Percentiles rank a stretch among this genome's conserved stretches.
Conservation (phyloP, 116 monocot species). For the Iris pallida region DNA sequence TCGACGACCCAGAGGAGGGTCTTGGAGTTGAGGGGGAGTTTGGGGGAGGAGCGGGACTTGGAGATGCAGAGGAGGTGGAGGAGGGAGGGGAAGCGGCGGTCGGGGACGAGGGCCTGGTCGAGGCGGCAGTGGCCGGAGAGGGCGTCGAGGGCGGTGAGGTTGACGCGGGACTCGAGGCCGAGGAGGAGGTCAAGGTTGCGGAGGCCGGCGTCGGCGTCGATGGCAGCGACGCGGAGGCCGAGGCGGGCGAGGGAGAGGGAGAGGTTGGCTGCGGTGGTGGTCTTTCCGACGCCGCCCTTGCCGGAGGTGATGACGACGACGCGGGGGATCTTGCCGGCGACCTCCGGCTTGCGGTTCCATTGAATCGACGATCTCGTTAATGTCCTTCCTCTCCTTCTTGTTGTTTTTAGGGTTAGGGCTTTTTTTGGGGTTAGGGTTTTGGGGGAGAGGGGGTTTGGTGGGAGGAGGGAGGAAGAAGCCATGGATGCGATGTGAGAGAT, state of each 20-base stretch:
- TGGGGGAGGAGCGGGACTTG: slow-evolving; percentile 33
- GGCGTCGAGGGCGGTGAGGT: slow-evolving; percentile 83
- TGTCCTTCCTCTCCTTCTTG: not conserved
- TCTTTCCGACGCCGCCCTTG: slow-evolving; percentile 22
- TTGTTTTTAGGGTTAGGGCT: not conserved
- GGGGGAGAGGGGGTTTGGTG: slow-evolving; percentile 3
- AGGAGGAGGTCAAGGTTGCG: slow-evolving; percentile 14
- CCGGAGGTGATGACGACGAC: slow-evolving; percentile 2
- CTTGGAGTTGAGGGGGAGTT: slow-evolving; percentile 63
- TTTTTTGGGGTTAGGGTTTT: slow-evolving; percentile 1
- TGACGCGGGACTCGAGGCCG: slow-evolving; percentile 37
- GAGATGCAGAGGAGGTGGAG: slow-evolving; percentile 1
- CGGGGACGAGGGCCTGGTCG: slow-evolving; percentile 94
- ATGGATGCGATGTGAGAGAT: not conserved
- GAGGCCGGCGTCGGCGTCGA: slow-evolving; percentile 86
- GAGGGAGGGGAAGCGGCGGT: slow-evolving; percentile 51
- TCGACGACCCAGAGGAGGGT: slow-evolving; percentile 32
- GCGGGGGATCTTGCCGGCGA: slow-evolving; percentile 7
- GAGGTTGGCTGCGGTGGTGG: slow-evolving; percentile 16
- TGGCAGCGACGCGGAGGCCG: slow-evolving; percentile 58
- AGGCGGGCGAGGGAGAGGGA: slow-evolving; percentile 14
- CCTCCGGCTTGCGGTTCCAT: slow-evolving; percentile 6
- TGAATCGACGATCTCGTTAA: not conserved
- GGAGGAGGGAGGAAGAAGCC: not conserved
- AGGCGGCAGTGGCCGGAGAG: slow-evolving; percentile 91